Evolutionary conservation across 2,329 filamentous ascomycete genomes (phyloP), one percentile per base, ranked within the genome.

Genomic region (Penicillium concentricum): DNA sequence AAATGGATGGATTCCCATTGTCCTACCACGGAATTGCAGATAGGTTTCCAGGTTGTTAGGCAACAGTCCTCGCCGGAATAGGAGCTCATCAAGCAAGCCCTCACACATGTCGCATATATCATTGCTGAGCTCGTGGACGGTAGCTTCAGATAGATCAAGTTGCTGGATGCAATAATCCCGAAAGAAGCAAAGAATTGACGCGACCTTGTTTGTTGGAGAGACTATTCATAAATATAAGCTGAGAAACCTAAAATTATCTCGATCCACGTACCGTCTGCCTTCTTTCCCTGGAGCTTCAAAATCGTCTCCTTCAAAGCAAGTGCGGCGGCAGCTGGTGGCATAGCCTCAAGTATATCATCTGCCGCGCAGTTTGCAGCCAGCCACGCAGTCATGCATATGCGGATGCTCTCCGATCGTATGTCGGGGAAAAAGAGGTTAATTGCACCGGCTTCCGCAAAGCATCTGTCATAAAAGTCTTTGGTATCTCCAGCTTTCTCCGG

Each of bases 1-100:
- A 12, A 54, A 54, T 15, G 51, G 51, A 28, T 49, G 44, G 6
- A 54, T 54, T 1, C 44, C 51, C 51, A 54, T 54, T 9, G 51
- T 49, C 3, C 9, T 39, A 8, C 51, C 51, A 4, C 51, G 51
- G 16, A 54, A 54, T 9, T 20, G 44, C 3, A 54, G 16, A 15
- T 54, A 54, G 1, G 20, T 49, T 10, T 35, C 44, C 16, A 54
- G 16, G 3, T 26, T 42, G 16, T 42, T 42, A 7, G 51, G 37
- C 20, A 49, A 10, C 1, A 34, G 6, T 6, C 45, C 44, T 28
- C 42, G 44, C 1, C 51, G 51, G 13, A 49, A 54, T 9, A 26
- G 35, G 1, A 54, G 26, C 18, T 54, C 51, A 2, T 54, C 28
- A 4, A 49, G 26, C 13, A 49, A 10, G 18, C 51, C 44, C 20